These are phyloP conservation scores for Sclerotinia glacialis DNA, from an alignment of 2,329 filamentous ascomycete genomes.

Conservation along the genomic window DNA sequence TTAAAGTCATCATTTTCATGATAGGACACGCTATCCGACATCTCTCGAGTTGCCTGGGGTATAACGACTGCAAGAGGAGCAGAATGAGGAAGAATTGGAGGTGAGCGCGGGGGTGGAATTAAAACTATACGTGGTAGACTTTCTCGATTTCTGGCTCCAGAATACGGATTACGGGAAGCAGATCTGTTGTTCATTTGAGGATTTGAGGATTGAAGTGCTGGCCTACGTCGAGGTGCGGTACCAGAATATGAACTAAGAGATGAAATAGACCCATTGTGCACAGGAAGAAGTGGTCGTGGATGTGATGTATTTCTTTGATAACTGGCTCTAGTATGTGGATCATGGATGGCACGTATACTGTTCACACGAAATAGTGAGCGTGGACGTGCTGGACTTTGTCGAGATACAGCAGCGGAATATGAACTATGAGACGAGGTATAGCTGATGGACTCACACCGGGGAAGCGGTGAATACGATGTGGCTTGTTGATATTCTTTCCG, in stretches of 20 bases:
- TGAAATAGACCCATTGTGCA: accelerated
- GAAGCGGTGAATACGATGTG: background rate
- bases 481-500: background rate
- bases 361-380: too few species aligned
- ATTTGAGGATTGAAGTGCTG: background rate
- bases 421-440: background rate
- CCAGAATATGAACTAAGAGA: background rate
- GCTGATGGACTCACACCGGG: background rate
- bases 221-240: accelerated
- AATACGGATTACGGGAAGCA: background rate
- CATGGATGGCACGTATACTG: too few species aligned
- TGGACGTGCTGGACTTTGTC: background rate
- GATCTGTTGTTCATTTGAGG: background rate
- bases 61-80: background rate
- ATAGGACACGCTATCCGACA: too few species aligned
- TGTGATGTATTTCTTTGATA: too few species aligned
- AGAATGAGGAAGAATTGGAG: background rate
- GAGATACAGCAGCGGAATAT: background rate
- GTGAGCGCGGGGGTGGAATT: background rate
- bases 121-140: too few species aligned
- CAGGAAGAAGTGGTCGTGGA: background rate
- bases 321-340: too few species aligned
- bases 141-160: background rate
- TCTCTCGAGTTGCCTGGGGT: background rate
- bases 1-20: background rate